These are phyloP conservation scores for Nicotiana noctiflora DNA, from an alignment of 257 asterid genomes.

Conservation along the genomic window DNA sequence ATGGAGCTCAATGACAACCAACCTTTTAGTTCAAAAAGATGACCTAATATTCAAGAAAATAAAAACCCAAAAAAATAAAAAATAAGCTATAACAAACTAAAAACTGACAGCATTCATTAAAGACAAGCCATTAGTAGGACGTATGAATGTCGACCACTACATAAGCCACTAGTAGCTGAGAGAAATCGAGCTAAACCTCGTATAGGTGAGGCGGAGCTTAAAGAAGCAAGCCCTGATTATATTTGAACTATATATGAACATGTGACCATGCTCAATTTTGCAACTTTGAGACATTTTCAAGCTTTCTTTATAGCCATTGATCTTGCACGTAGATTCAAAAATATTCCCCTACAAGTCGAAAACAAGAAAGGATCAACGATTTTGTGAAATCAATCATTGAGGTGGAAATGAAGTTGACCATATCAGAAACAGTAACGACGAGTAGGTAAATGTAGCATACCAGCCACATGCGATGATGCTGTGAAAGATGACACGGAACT, in stretches of 20 bases:
- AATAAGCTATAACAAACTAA: background rate
- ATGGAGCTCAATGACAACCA: background rate
- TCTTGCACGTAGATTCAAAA: constrained; percentile 68
- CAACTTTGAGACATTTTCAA: constrained; percentile 11
- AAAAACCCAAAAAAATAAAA: background rate
- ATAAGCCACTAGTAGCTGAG: constrained; percentile 10
- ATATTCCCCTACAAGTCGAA: constrained; percentile 57
- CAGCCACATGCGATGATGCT: constrained; percentile 76
- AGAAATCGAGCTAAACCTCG: background rate
- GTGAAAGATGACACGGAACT: constrained; percentile 83
- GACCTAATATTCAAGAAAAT: background rate
- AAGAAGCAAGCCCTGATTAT: background rate
- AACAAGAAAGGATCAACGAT: background rate
- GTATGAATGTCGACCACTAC: background rate
- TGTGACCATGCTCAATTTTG: background rate
- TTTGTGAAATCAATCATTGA: background rate
- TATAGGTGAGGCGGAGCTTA: background rate
- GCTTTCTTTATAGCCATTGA: constrained; percentile 47
- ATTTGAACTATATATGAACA: background rate
- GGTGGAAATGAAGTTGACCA: background rate
- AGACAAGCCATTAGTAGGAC: background rate
- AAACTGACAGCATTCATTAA: background rate
- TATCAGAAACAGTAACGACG: background rate
- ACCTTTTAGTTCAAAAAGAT: background rate
- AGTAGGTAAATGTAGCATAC: constrained; percentile 27